Conservation (phyloP, 495 filamentous ascomycete species). For the Alectoria sarmentosa region DNA sequence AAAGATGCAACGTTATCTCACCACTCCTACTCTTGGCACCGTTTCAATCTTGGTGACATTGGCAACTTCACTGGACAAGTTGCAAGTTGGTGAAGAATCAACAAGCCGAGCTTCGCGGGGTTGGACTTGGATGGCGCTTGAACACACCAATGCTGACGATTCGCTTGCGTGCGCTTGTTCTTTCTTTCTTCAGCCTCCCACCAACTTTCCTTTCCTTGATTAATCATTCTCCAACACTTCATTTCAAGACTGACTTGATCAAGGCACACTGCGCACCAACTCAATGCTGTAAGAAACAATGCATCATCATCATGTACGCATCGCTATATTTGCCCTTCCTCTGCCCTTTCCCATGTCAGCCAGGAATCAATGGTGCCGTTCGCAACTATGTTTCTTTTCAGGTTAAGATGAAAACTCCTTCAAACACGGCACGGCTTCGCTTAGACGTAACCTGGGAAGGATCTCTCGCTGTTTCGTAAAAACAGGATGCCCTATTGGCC, state of each 20-base stretch:
- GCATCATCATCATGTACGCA: background rate
- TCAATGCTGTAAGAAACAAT: background rate
- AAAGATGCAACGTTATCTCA: slow-evolving; percentile 4
- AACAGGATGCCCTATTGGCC: slow-evolving; percentile 12
- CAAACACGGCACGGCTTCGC: slow-evolving; percentile 23
- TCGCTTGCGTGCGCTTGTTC: slow-evolving; percentile 16
- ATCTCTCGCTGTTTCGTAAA: slow-evolving; percentile 21
- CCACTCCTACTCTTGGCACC: background rate
- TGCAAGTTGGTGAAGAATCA: background rate
- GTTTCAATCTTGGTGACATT: slow-evolving; percentile 9
- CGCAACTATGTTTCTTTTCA: slow-evolving; percentile 18
- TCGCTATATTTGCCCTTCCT: background rate
- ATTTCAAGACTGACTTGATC: background rate
- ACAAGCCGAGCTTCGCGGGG: background rate
- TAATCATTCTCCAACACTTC: background rate
- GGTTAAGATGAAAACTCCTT: slow-evolving; percentile 17
- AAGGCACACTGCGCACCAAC: slow-evolving; percentile 1
- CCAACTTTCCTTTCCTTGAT: background rate
- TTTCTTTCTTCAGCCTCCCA: background rate
- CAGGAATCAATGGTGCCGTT: slow-evolving; percentile 6
- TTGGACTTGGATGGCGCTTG: slow-evolving; percentile 4
- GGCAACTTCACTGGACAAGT: background rate
- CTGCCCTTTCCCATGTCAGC: background rate
- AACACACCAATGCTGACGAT: background rate
- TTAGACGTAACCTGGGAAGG: slow-evolving; percentile 14